Evolutionary conservation across 2,329 filamentous ascomycete genomes (phyloP).

Genomic region (Podosphaera xanthii): DNA sequence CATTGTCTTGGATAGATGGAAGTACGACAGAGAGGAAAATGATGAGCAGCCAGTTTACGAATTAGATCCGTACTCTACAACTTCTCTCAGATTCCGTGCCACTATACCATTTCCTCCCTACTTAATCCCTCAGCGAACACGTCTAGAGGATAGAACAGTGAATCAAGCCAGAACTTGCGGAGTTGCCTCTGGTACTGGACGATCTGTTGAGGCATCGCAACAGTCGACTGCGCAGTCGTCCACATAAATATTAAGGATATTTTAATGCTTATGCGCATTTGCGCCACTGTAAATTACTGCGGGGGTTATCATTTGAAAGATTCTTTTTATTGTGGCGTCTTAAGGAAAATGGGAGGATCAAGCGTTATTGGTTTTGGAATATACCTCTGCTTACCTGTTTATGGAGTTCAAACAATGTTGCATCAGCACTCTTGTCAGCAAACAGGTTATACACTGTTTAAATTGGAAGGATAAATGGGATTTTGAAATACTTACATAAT

Average conservation of each 20-base stretch:
- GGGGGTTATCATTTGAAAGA: background rate
- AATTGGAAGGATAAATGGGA: background rate
- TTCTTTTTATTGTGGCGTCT: background rate
- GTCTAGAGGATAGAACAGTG: constrained; percentile 8
- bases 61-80: constrained; percentile 46
- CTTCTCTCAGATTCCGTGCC: constrained; percentile 36
- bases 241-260: background rate
- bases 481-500: background rate
- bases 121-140: constrained; percentile 10
- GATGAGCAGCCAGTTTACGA: constrained; percentile 55
- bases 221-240: constrained; percentile 1
- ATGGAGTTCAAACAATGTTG: background rate
- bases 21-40: constrained; percentile 68
- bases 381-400: background rate
- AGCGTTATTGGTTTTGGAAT: background rate
- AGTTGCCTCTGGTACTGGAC: constrained; percentile 8
- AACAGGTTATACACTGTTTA: background rate
- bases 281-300: background rate
- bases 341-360: background rate
- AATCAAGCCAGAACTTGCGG: constrained; percentile 5
- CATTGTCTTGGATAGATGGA: constrained; percentile 45
- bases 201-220: constrained; percentile 6
- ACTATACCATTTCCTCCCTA: constrained; percentile 15
- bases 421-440: background rate
- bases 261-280: background rate